Percentiles rank a stretch among this genome's conserved stretches.
Evolutionary conservation across 164 flowering plant species (phyloP).

Genomic region (Aristolochia fimbriata): DNA sequence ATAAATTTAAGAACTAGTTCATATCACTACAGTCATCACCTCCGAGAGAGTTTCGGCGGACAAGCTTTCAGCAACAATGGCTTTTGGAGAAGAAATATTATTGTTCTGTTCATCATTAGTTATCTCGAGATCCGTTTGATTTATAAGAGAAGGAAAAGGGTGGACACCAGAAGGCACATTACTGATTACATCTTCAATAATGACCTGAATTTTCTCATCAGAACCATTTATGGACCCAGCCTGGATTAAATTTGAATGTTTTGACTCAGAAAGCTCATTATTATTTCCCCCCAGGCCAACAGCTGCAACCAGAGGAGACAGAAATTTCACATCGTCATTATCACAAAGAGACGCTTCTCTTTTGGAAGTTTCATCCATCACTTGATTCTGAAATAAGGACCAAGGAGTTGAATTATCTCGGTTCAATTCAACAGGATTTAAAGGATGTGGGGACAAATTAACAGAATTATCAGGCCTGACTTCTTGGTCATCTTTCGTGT

Average conservation of each 20-base stretch:
- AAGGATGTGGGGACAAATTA: constrained; percentile 9
- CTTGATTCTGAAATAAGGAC: constrained; percentile 18
- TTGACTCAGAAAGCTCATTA: constrained; percentile 7
- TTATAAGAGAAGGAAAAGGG: constrained; percentile 18
- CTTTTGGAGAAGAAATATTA: constrained; percentile 18
- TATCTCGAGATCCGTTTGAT: constrained; percentile 23
- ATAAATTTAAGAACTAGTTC: not conserved
- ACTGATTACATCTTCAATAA: constrained; percentile 53
- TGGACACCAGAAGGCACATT: constrained; percentile 18
- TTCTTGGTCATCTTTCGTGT: constrained; percentile 10
- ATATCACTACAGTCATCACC: constrained; percentile 19
- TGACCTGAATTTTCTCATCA: constrained; percentile 15
- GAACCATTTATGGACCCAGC: constrained; percentile 13
- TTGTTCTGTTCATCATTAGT: constrained; percentile 4
- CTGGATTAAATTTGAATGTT: constrained; percentile 11
- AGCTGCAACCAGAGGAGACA: constrained; percentile 6
- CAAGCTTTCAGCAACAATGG: constrained; percentile 24
- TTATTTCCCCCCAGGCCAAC: constrained; percentile 2
- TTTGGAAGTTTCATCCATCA: constrained; percentile 10
- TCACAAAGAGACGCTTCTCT: constrained; percentile 23
- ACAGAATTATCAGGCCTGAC: constrained; percentile 9
- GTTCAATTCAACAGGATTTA: not conserved
- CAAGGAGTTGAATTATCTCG: too few species aligned
- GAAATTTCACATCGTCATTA: constrained; percentile 11
- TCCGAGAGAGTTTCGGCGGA: constrained; percentile 23